phyloP scores from a whole-genome alignment of 2,329 filamentous ascomycete species.

The Tolypocladium endophyticum region DNA sequence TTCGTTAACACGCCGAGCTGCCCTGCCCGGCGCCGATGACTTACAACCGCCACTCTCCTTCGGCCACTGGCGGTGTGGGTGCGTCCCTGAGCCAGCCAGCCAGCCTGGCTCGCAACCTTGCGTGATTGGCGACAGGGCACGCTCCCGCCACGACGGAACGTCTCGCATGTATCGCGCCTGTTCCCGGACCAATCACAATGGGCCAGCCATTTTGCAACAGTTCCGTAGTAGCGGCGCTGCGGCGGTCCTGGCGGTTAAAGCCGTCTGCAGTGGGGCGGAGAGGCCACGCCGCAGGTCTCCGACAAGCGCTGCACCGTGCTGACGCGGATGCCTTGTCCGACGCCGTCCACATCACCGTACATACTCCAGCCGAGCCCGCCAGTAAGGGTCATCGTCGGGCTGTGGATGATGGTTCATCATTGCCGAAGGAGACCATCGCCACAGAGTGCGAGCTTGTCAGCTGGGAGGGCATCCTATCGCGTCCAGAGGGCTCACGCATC shows the following conservation, averaged over 20 bases:
- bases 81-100: background rate
- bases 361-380: background rate
- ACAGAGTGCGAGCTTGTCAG: background rate
- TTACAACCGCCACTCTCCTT: background rate
- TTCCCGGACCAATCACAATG: background rate
- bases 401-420: background rate
- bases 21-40: background rate
- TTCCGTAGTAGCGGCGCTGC: background rate
- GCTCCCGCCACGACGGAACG: background rate
- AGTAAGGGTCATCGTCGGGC: background rate
- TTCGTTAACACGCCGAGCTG: background rate
- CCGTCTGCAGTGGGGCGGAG: background rate
- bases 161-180: background rate
- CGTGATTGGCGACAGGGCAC: background rate
- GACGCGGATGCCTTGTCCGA: background rate
- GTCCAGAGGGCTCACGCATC: background rate
- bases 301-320: slow-evolving; percentile 1
- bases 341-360: background rate
- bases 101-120: background rate
- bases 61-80: background rate
- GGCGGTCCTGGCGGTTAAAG: background rate
- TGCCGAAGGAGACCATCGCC: background rate
- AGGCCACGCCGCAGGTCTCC: background rate
- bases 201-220: background rate
- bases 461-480: background rate